Conservation (phyloP, 1,284 basidiomycete species). For the Somion occarium region DNA sequence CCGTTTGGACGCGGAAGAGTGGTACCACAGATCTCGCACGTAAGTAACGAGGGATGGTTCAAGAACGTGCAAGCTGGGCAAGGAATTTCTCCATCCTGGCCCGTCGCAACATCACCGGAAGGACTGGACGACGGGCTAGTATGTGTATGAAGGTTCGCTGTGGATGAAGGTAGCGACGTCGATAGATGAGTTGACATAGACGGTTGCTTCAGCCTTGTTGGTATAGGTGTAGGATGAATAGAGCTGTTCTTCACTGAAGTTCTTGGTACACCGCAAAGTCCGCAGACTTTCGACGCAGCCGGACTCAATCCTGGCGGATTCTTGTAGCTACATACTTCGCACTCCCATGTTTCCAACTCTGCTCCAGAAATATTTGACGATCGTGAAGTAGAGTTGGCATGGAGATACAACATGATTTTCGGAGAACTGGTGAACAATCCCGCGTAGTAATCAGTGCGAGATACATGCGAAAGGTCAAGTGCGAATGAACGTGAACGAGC, state of each 20-base stretch:
- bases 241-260: slow-evolving; percentile 17
- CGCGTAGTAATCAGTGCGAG: slow-evolving; percentile 85
- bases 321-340: slow-evolving; percentile 79
- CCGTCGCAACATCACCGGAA: neutral
- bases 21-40: slow-evolving; percentile 89
- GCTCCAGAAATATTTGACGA: slow-evolving; percentile 8
- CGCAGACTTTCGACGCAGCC: slow-evolving; percentile 60
- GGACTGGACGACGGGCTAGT: slow-evolving; percentile 20
- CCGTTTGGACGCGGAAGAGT: slow-evolving; percentile 37
- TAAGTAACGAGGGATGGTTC: slow-evolving; percentile 72
- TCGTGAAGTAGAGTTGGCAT: slow-evolving; percentile 20
- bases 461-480: slow-evolving; percentile 63
- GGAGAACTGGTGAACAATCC: slow-evolving; percentile 89
- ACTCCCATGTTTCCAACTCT: slow-evolving; percentile 67
- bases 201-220: slow-evolving; percentile 18
- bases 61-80: slow-evolving; percentile 92
- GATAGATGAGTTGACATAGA: slow-evolving; percentile 24
- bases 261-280: slow-evolving; percentile 72
- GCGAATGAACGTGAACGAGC: slow-evolving; percentile 49
- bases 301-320: slow-evolving; percentile 71
- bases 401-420: slow-evolving; percentile 81
- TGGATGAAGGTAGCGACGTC: slow-evolving; percentile 32
- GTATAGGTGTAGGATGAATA: slow-evolving; percentile 20
- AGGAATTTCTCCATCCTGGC: slow-evolving; percentile 36
- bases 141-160: slow-evolving; percentile 18